A percentile compares a stretch with the other conserved stretches of the same genome.
Conservation (phyloP, 345 rosid genomes). For the Corymbia maculata region DNA sequence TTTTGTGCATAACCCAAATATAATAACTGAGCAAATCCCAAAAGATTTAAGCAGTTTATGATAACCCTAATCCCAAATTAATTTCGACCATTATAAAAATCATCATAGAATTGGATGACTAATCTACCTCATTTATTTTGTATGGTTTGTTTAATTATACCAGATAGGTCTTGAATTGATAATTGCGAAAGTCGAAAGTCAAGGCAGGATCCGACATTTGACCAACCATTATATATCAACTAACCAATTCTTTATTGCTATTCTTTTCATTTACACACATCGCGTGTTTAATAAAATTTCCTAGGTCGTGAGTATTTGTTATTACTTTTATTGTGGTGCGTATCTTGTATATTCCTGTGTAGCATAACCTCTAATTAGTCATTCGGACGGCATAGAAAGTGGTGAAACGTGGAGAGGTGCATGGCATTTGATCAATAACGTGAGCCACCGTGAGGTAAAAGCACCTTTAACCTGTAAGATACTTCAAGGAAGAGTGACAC, state of each 20-base stretch:
- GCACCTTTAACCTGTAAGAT: neutral
- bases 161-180: too few relatives aligned
- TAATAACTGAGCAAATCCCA: neutral
- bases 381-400: neutral
- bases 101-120: too few relatives aligned
- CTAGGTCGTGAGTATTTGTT: neutral
- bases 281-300: neutral
- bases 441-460: neutral
- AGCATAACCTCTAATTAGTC: neutral
- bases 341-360: neutral
- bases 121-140: too few relatives aligned
- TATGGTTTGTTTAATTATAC: too few relatives aligned
- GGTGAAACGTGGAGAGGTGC: too few relatives aligned
- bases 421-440: neutral
- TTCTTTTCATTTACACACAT: neutral
- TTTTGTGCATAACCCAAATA: too few relatives aligned
- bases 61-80: neutral
- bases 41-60: neutral
- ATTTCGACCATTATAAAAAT: neutral
- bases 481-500: neutral
- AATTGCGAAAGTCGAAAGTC: neutral
- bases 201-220: accelerated
- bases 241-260: neutral
- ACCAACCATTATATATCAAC: neutral
- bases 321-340: neutral